phyloP scores from a whole-genome alignment of 306 rosid genomes.

The Medicago ruthenica region DNA sequence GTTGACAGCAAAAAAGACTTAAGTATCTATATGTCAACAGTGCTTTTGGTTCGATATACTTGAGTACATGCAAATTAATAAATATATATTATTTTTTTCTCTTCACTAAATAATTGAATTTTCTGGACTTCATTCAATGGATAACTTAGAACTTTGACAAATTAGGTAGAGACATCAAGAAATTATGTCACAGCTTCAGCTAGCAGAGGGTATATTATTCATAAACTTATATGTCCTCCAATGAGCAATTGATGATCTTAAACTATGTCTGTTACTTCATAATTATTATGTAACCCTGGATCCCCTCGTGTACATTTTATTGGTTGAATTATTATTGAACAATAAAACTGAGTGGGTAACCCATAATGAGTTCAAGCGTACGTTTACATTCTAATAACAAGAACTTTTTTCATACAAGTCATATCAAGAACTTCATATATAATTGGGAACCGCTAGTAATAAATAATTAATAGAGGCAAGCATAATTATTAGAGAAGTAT shows the following conservation, averaged over 20 bases:
- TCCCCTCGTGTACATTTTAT: slow-evolving; percentile 4
- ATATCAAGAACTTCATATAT: background rate
- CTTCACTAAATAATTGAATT: background rate
- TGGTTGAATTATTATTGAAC: slow-evolving; percentile 3
- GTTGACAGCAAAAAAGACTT: too few relatives aligned
- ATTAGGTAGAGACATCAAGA: background rate
- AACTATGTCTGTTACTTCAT: background rate
- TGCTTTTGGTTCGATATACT: too few relatives aligned
- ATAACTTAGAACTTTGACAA: background rate
- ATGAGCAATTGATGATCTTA: background rate
- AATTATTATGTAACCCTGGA: background rate
- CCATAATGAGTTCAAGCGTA: background rate
- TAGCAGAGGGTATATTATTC: background rate
- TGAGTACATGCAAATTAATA: too few relatives aligned
- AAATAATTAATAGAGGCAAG: background rate
- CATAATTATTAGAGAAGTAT: background rate
- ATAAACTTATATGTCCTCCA: background rate
- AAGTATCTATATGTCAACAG: too few relatives aligned
- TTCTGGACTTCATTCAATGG: background rate
- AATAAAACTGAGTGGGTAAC: background rate
- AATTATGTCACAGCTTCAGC: background rate
- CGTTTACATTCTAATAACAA: background rate
- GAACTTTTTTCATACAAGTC: background rate
- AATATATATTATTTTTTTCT: too few relatives aligned
- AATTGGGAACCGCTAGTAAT: background rate